Percentiles rank a stretch among this genome's conserved stretches.
Evolutionary conservation across 495 filamentous ascomycete species (phyloP).

Genomic region (Thozetella sp.): DNA sequence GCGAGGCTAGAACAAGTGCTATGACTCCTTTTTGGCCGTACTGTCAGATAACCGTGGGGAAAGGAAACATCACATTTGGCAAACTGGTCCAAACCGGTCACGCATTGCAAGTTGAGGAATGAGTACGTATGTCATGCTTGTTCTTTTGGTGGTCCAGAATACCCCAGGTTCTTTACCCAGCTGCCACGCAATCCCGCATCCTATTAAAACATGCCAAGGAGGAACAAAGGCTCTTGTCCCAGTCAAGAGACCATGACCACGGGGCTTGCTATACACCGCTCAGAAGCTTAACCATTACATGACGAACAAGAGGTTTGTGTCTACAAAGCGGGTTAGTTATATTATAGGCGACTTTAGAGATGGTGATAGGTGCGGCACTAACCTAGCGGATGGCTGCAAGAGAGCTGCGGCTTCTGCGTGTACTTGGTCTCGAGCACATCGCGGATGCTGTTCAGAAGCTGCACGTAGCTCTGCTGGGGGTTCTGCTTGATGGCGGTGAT

Average conservation of each 20-base stretch:
- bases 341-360: constrained; percentile 5
- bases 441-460: constrained; percentile 91
- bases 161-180: too few species aligned
- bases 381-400: constrained; percentile 95
- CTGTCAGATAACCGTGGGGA: too few species aligned
- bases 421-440: constrained; percentile 87
- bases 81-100: too few species aligned
- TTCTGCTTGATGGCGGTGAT: constrained; percentile 89
- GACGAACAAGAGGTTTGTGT: constrained; percentile 46
- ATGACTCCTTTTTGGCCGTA: too few species aligned
- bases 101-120: too few species aligned
- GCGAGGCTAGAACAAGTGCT: too few species aligned
- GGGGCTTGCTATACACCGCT: neutral
- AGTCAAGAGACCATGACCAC: neutral
- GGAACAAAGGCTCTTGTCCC: too few species aligned
- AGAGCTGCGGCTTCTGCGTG: constrained; percentile 93
- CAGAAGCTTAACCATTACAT: constrained; percentile 32
- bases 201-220: too few species aligned
- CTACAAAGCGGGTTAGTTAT: constrained; percentile 12
- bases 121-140: too few species aligned
- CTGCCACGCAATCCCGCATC: too few species aligned
- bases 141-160: too few species aligned
- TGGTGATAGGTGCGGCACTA: constrained; percentile 23
- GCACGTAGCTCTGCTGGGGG: constrained; percentile 93
- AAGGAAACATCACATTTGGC: too few species aligned